Evolutionary conservation across 2,329 filamentous ascomycete species (phyloP), one percentile per base, ranked within the genome.

Genomic region (Didymella keratinophila): DNA sequence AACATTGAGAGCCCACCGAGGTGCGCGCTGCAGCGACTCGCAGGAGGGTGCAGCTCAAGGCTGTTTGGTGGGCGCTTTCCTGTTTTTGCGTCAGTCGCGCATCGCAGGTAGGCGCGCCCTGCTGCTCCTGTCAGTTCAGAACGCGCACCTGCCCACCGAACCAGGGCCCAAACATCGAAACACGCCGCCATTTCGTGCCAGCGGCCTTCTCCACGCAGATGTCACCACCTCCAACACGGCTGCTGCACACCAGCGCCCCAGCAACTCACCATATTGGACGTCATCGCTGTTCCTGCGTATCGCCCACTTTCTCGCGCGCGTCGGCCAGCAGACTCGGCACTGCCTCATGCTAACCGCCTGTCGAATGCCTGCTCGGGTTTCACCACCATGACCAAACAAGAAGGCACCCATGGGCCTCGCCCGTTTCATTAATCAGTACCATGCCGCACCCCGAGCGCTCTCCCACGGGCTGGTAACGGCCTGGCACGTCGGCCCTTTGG

Each of bases 61-160:
- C 44, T 48, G 53, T 39, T 11, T 42, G 23, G 34, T 44, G 46
- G 41, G 47, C 47, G 54, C 53, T 53, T 53, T 51, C 58, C 64
- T 67, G 64, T 67, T 67, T 67, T 69, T 66, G 64, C 57, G 55
- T 63, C 68, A 68, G 58, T 60, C 69, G 69, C 69, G 67, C 64
- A 59, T 59, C 41, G 60, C 57, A 52, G 57, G 59, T 68, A 67
- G 62, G 43, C 57, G 61, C 61, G 54, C 52, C 36, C 32, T 37
- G 42, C 25, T 57, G 53, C 46, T 51, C 36, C 36, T 34, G 48
- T 39, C 39, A 14, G 18, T 41, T 41, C 11, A 41, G 37, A 41
- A 23, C 20, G 10, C 37, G 37, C 30, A 25, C 43, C 14, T 25
- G 45, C 41, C 30, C n/a, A 41, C 37, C 8, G 20, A 41, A 21